phyloP scores from a whole-genome alignment of 2,329 filamentous ascomycete species.

The Cladophialophora yegresii region DNA sequence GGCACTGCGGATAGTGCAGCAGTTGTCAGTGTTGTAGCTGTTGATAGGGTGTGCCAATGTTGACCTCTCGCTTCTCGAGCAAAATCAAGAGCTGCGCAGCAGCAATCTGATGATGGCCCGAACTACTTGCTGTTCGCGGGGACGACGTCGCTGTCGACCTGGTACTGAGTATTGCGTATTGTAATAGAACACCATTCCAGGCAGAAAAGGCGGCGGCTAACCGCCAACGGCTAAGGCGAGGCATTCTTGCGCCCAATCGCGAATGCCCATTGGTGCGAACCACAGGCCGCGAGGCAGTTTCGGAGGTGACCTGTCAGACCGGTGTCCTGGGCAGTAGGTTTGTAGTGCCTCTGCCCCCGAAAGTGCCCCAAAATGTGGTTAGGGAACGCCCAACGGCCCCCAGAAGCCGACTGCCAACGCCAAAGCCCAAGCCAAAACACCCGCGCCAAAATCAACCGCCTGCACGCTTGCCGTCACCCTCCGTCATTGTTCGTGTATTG shows the following conservation, averaged over 20 bases:
- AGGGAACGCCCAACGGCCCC: not conserved
- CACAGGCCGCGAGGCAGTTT: not conserved
- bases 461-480: not conserved
- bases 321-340: constrained; percentile 1
- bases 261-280: not conserved
- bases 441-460: not conserved
- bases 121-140: not conserved
- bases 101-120: not conserved
- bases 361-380: not conserved
- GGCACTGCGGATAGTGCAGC: not conserved
- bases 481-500: not conserved
- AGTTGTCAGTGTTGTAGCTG: not conserved
- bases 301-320: not conserved
- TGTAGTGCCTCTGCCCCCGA: not conserved
- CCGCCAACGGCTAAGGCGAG: not conserved
- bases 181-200: not conserved
- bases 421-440: not conserved
- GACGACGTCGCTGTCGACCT: not conserved
- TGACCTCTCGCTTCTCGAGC: not conserved
- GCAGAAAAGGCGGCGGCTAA: constrained; percentile 15
- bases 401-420: not conserved
- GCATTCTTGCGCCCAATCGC: not conserved
- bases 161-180: not conserved
- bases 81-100: not conserved
- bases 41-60: not conserved